Base-by-base conservation (phyloP, 108 stramenopile genomes). In the Nannochloropsis gaditana region DNA sequence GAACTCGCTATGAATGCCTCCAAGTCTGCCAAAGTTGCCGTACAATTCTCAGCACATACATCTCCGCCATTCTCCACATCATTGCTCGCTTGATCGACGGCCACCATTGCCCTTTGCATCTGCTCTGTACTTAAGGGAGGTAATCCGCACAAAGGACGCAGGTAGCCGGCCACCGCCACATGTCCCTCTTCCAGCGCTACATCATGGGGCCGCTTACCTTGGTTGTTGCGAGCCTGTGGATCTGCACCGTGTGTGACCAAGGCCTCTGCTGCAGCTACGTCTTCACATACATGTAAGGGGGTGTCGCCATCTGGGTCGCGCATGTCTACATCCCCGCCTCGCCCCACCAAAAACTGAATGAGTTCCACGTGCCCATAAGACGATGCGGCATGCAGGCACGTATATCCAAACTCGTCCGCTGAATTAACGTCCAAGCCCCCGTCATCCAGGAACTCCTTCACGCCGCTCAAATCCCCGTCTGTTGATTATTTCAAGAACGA, bases 301-400 rank as follows among this genome's bases (percentile, higher is more conserved):
- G 83, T 83, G 83, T 83, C 83, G n/a, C 83, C 83, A 43, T 83
- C 83, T 9, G 31, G n/a, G 45, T 83, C 83, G 43, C 83, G 83
- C n/a, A 83, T 44, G 43, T 42, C 43, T 17, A 83, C 45, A 43
- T 83, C 43, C 21, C 31, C 83, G 43, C 83, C 83, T 42, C 45
- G 83, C 83, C 43, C 83, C 17, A 83, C 17, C 41, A 83, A 43
- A 6, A 42, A 83, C 15, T 42, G n/a, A 42, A 83, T 21, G n/a
- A 83, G 17, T 5, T 44, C 83, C 83, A 41, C 44, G 43, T 83
- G 83, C 21, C 83, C 83, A 21, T 83, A 83, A 10, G 83, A 83
- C 45, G 83, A 42, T 4, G 83, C 83, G 6, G 83, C 83, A 10
- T 83, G 83, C 83, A 42, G 17, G 83, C 45, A 43, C 45, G 21